These are phyloP conservation scores for Colletotrichum kahawae DNA, from an alignment of 2,329 filamentous ascomycete species.

Conservation along the genomic window DNA sequence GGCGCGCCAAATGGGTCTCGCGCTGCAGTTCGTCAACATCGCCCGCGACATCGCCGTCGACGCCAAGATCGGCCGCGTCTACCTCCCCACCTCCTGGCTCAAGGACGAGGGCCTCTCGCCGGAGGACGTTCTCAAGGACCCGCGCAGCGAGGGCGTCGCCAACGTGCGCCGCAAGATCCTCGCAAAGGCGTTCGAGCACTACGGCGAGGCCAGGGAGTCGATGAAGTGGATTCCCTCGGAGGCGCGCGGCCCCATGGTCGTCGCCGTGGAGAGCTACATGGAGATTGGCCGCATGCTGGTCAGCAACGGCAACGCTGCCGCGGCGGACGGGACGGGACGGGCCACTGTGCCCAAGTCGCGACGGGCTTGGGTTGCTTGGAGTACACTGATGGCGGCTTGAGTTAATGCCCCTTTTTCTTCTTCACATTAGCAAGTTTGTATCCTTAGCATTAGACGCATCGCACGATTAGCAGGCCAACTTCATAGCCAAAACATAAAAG, in stretches of 20 bases:
- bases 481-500: background rate
- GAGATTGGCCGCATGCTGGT: constrained; percentile 72
- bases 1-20: constrained; percentile 71
- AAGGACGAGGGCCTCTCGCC: constrained; percentile 59
- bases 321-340: constrained; percentile 28
- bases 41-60: constrained; percentile 75
- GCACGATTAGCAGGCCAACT: background rate
- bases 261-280: constrained; percentile 78
- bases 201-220: constrained; percentile 55
- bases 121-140: constrained; percentile 56
- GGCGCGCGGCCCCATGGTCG: constrained; percentile 67
- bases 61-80: constrained; percentile 68
- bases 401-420: constrained; percentile 6
- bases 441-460: constrained; percentile 3
- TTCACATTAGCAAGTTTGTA: background rate
- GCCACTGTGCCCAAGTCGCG: constrained; percentile 49
- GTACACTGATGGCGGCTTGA: constrained; percentile 42
- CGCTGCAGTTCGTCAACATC: constrained; percentile 80
- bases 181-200: constrained; percentile 64
- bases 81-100: constrained; percentile 71
- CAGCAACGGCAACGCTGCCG: background rate
- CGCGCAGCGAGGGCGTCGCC: constrained; percentile 51
- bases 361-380: constrained; percentile 64
- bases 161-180: constrained; percentile 59
- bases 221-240: constrained; percentile 67